These are phyloP conservation scores for Diaporthe capsici DNA, from an alignment of 2,329 filamentous ascomycete genomes.

Conservation along the genomic window DNA sequence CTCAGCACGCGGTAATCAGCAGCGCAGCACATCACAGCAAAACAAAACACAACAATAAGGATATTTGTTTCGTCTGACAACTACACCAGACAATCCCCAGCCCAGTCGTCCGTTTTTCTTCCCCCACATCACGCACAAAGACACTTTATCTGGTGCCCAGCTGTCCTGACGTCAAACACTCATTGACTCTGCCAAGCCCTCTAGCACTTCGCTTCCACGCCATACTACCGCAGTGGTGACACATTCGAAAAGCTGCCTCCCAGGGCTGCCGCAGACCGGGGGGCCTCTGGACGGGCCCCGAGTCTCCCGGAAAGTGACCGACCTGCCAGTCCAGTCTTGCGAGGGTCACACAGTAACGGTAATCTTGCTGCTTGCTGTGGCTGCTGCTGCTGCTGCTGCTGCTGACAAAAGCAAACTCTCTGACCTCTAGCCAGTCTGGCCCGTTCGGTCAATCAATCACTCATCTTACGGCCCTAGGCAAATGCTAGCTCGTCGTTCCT, in stretches of 20 bases:
- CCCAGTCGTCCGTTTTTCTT: background rate
- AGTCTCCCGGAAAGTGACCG: constrained; percentile 30
- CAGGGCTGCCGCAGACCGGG: background rate
- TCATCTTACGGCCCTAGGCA: background rate
- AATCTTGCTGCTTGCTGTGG: background rate
- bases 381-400: background rate
- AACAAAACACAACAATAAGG: background rate
- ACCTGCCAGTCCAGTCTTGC: constrained; percentile 1
- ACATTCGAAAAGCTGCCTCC: background rate
- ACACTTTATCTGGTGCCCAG: constrained; percentile 9
- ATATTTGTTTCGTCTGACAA: constrained; percentile 19
- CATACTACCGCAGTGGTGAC: constrained; percentile 28
- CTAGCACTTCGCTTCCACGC: constrained; percentile 26
- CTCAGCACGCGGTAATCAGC: background rate
- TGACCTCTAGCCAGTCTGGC: background rate
- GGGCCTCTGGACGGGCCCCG: constrained; percentile 12
- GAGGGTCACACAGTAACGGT: background rate
- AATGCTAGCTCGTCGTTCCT: background rate
- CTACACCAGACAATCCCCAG: background rate
- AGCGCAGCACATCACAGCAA: background rate
- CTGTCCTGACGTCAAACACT: constrained; percentile 26
- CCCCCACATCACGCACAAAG: background rate
- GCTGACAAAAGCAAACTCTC: constrained; percentile 25
- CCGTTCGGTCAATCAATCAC: background rate
- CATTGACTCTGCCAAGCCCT: constrained; percentile 32